phyloP scores from a whole-genome alignment of 148 eudicot species.

The Rhododendron kiyosumense region DNA sequence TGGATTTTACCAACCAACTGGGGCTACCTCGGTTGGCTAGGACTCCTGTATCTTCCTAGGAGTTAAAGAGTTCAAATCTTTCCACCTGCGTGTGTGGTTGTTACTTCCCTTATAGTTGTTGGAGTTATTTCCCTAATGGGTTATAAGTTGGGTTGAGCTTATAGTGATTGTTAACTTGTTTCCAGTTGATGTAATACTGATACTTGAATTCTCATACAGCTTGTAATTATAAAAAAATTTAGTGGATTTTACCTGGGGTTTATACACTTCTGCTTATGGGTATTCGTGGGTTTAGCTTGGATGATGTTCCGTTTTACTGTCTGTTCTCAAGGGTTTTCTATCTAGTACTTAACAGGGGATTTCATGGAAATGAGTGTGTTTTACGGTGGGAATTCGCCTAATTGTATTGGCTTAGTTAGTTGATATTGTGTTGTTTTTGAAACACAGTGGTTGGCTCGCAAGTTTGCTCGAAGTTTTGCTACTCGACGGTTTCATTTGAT shows the following conservation, averaged over 20 bases:
- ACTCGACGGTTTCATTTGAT: slow-evolving; percentile 49
- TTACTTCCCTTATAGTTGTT: background rate
- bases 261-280: background rate
- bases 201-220: background rate
- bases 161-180: background rate
- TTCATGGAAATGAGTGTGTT: background rate
- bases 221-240: background rate
- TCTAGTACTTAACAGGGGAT: slow-evolving; percentile 9
- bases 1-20: background rate
- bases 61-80: background rate
- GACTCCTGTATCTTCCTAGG: background rate
- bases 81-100: background rate
- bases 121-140: background rate
- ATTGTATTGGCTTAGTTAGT: background rate
- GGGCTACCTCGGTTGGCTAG: background rate
- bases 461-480: slow-evolving; percentile 36
- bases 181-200: background rate
- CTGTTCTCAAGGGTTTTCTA: background rate
- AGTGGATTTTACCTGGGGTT: background rate
- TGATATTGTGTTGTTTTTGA: background rate
- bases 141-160: background rate
- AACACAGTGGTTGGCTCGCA: slow-evolving; percentile 41
- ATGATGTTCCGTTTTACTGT: background rate
- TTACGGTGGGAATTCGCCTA: background rate
- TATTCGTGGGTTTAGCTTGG: background rate